Evolutionary conservation across 352 stramenopile species (phyloP).

Genomic region (Phytophthora idaei): DNA sequence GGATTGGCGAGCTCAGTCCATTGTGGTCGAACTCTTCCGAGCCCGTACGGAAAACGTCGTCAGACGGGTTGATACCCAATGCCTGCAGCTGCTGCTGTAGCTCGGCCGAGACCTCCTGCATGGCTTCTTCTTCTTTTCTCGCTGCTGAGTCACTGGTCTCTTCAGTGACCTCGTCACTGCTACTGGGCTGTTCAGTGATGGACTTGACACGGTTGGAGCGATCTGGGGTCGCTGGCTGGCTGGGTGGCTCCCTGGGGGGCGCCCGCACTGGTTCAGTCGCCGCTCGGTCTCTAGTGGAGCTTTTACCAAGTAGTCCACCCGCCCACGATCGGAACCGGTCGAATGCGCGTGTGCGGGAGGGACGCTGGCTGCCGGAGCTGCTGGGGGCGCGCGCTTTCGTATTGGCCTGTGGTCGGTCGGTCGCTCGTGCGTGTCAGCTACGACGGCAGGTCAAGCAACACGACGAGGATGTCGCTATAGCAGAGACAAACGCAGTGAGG

Average conservation of each 20-base stretch:
- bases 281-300: conserved; percentile 20
- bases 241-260: conserved; percentile 7
- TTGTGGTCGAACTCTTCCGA: conserved; percentile 81
- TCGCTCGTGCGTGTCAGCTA: conserved; percentile 9
- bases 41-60: conserved; percentile 84
- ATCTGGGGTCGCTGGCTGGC: conserved; percentile 1
- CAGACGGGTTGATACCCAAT: conserved; percentile 79
- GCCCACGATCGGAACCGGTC: conserved; percentile 41
- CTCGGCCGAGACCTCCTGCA: conserved; percentile 71
- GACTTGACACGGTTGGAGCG: conserved; percentile 18
- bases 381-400: conserved; percentile 23
- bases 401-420: conserved; percentile 30
- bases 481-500: conserved; percentile 12
- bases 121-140: conserved; percentile 23
- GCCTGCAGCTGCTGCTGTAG: conserved; percentile 81
- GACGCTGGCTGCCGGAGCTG: conserved; percentile 24
- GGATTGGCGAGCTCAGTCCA: conserved; percentile 79
- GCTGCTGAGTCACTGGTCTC: conserved; percentile 8
- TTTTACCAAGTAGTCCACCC: conserved; percentile 26
- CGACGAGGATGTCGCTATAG: conserved; percentile 3
- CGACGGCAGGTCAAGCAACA: conserved; percentile 16
- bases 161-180: not conserved
- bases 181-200: conserved; percentile 9
- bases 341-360: conserved; percentile 30
- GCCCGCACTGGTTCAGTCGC: conserved; percentile 26